Base-by-base conservation (phyloP, 2,329 filamentous ascomycete species). In the Fusarium camptoceras region DNA sequence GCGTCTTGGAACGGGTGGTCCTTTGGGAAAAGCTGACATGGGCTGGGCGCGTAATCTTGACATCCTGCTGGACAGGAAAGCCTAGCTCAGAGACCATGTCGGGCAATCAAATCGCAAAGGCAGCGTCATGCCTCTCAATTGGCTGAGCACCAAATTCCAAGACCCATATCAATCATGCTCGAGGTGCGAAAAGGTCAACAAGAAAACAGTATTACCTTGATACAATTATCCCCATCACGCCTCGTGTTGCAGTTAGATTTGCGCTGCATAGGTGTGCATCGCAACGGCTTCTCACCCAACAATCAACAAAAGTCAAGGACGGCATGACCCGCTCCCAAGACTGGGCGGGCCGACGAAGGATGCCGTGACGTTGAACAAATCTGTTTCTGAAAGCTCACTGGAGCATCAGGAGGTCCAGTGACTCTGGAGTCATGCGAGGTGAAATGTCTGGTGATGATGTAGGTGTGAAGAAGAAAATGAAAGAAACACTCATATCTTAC, bases 401-500 rank as follows among this genome's bases (percentile, higher is more conserved):
- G 81, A 80, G 75, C 75, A 72, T 60, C 42, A 44, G 63, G 62
- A 76, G 76, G 77, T 84, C 83, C 80, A 83, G 81, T 86, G 84
- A 86, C 81, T 78, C 75, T 59, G 71, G 54, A 50, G 57, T 71
- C 75, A 85, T 86, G 85, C 81, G 81, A 81, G 78, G 79, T 72
- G 79, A 78, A 72, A 77, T 50, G 56, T 63, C 61, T 59, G 54
- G 61, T 70, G 68, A 66, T 55, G 42, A 49, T 66, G 48, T 48
- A 61, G 68, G 64, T 47, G 49, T 56, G 55, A 59, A 65, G 48
- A 76, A 60, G 73, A 70, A 67, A 86, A 72, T 15, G 28, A 75
- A 67, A 56, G n/a, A 75, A 69, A 75, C 55, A 67, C 48, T 66
- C 73, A 76, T 77, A 69, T 76, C 93, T 91, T 89, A 98, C 95